Evolutionary conservation across 2,329 filamentous ascomycete genomes (phyloP), one percentile per base, ranked within the genome.

Genomic region (Ophiostoma pallidulum): DNA sequence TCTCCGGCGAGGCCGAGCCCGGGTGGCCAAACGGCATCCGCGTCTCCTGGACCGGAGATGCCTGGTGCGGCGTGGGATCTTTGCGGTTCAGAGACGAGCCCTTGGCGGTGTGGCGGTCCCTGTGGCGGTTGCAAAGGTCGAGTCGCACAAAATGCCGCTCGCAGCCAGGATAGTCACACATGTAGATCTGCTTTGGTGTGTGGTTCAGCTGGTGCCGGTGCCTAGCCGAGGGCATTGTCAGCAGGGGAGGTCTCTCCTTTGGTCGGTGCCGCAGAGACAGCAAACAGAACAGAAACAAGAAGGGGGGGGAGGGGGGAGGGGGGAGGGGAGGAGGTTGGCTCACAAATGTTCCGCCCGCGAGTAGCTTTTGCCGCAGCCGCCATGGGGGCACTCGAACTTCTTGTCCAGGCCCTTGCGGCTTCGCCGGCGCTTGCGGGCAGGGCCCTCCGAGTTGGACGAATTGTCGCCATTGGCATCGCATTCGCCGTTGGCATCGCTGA

Each of bases 141-240:
- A 94, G 87, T 53, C 92, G 82, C 49, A 97, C 91, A 67, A 97
- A 98, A 28, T 86, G 83, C 44, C 91, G 84, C 51, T 82, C 80
- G 65, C 92, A 98, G 60, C 90, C 88, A 18, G 87, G 86, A 59
- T 90, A 95, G 60, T 94, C 87, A 70, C 92, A 97, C 60, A 80
- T 80, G 63, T 94, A 97, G 47, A 95, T 94, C 62, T 94, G 87
- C 67, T 96, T 96, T 16, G 91, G 91, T 49, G 86, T 84, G 67
- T 97, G 92, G 63, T 98, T 98, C 56, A 97, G 69, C 67, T 97
- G 90, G 66, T 97, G 91, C 39, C 92, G 81, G 68, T 96, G 80
- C 39, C 78, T 82, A 18, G 35, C 8, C 32, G 16, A 14, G 32
- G 32, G 51, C 38, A 18, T 35, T 8, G 29, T n/a, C 10, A 28